These are phyloP conservation scores for Apiotrichum gracile DNA, from an alignment of 1,284 basidiomycete genomes.

Conservation along the genomic window DNA sequence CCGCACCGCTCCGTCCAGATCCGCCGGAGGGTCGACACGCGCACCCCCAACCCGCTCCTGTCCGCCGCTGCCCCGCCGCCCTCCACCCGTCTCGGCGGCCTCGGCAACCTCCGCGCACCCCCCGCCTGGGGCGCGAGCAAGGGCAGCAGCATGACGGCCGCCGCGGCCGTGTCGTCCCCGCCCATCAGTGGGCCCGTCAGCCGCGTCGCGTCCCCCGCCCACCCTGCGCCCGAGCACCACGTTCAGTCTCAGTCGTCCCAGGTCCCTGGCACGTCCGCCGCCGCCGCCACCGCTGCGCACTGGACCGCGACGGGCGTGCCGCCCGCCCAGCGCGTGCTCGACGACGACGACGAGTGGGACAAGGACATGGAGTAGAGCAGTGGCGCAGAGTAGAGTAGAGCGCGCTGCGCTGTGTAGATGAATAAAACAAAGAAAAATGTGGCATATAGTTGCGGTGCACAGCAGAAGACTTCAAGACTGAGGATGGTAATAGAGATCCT, in stretches of 20 bases:
- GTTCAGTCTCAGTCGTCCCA: too few species aligned
- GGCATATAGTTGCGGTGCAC: too few species aligned
- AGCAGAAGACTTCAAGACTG: too few species aligned
- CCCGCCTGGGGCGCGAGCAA: background rate
- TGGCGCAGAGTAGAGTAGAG: too few species aligned
- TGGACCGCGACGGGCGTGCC: background rate
- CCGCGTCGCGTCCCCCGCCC: constrained; percentile 5
- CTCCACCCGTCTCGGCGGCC: constrained; percentile 19
- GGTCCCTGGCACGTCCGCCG: too few species aligned
- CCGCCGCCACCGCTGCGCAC: too few species aligned
- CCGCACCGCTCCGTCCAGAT: constrained; percentile 71
- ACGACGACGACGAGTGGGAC: constrained; percentile 2
- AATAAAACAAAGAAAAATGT: too few species aligned
- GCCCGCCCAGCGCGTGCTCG: background rate
- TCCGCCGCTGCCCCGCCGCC: constrained; percentile 47
- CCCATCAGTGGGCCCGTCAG: constrained; percentile 5
- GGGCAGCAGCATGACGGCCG: constrained; percentile 1
- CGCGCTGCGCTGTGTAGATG: too few species aligned
- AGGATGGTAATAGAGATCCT: too few species aligned
- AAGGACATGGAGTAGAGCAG: background rate
- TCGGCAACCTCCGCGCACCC: constrained; percentile 21
- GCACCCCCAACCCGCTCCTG: constrained; percentile 64
- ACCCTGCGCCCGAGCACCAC: background rate
- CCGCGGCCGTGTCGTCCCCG: constrained; percentile 3
- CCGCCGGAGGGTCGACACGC: constrained; percentile 69